Percentiles rank a stretch among this genome's conserved stretches.
These are phyloP conservation scores for Cytospora piceae DNA, from an alignment of 2,329 filamentous ascomycete genomes.

Conservation along the genomic window DNA sequence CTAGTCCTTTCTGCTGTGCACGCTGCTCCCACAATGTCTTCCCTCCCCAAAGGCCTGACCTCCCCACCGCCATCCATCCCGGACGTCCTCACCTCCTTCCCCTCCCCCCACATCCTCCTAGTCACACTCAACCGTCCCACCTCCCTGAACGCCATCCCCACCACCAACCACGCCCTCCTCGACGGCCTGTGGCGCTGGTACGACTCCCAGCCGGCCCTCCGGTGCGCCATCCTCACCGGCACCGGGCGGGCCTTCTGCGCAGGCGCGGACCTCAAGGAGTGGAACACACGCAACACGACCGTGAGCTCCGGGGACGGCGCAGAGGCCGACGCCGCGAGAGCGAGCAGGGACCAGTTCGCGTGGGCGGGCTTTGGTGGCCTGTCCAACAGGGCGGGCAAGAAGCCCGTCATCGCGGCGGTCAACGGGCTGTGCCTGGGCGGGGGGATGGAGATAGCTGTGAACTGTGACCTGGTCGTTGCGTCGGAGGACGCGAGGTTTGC, in stretches of 20 bases:
- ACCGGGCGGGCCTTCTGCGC: slow-evolving; percentile 68
- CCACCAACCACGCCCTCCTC: slow-evolving; percentile 53
- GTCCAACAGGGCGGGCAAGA: slow-evolving; percentile 68
- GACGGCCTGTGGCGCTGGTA: slow-evolving; percentile 57
- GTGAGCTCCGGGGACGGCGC: slow-evolving; percentile 22
- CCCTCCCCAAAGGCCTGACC: slow-evolving; percentile 32
- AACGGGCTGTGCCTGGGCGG: slow-evolving; percentile 77
- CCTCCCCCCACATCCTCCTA: slow-evolving; percentile 58
- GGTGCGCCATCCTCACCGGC: slow-evolving; percentile 67
- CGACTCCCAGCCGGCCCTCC: slow-evolving; percentile 63
- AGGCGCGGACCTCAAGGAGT: slow-evolving; percentile 70
- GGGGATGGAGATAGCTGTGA: slow-evolving; percentile 76
- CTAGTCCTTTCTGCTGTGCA: neutral
- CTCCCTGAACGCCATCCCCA: slow-evolving; percentile 61
- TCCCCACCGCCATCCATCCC: slow-evolving; percentile 47
- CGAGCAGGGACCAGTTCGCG: slow-evolving; percentile 3
- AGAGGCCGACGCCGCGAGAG: slow-evolving; percentile 38
- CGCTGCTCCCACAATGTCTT: slow-evolving; percentile 9
- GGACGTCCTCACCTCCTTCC: slow-evolving; percentile 52
- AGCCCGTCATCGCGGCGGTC: slow-evolving; percentile 76
- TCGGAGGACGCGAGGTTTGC: slow-evolving; percentile 62
- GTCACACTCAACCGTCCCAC: slow-evolving; percentile 63
- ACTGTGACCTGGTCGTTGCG: slow-evolving; percentile 74
- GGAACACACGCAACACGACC: slow-evolving; percentile 51
- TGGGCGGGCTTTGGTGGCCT: slow-evolving; percentile 67